Percentiles rank a stretch among this genome's conserved stretches.
Conservation (phyloP, 2,329 filamentous ascomycete species). For the Claviceps humidiphila region DNA sequence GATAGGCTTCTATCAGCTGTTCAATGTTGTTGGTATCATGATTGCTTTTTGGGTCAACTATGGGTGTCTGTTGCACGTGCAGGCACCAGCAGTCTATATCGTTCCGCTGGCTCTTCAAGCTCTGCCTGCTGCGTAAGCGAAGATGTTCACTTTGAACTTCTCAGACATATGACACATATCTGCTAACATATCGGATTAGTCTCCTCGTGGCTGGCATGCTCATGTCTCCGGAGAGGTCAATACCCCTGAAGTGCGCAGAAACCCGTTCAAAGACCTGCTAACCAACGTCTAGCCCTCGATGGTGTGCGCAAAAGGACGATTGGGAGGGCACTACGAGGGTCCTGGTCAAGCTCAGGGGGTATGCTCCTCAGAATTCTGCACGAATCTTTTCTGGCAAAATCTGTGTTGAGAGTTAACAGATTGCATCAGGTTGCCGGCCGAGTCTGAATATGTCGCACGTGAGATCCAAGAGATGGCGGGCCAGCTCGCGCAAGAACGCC, state of each 20-base stretch:
- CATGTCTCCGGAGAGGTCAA: constrained; percentile 37
- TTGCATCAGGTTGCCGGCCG: constrained; percentile 30
- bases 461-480: constrained; percentile 48
- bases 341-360: constrained; percentile 37
- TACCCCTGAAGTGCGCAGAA: neutral
- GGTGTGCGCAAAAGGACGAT: constrained; percentile 52
- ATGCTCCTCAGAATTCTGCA: neutral
- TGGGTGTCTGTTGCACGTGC: constrained; percentile 32
- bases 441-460: constrained; percentile 41
- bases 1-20: constrained; percentile 34
- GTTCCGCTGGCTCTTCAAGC: constrained; percentile 53
- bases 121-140: constrained; percentile 42
- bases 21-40: constrained; percentile 32
- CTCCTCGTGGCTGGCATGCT: constrained; percentile 47
- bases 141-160: neutral
- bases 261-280: constrained; percentile 1
- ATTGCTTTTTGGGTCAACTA: constrained; percentile 39
- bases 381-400: too few relatives aligned
- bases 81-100: constrained; percentile 38
- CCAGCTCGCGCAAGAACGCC: constrained; percentile 49
- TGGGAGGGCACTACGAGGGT: constrained; percentile 49
- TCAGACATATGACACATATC: too few relatives aligned
- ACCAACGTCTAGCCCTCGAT: constrained; percentile 42
- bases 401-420: neutral
- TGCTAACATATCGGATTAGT: constrained; percentile 9